Conservation (phyloP, 495 filamentous ascomycete species). For the Hyaloscypha variabilis region DNA sequence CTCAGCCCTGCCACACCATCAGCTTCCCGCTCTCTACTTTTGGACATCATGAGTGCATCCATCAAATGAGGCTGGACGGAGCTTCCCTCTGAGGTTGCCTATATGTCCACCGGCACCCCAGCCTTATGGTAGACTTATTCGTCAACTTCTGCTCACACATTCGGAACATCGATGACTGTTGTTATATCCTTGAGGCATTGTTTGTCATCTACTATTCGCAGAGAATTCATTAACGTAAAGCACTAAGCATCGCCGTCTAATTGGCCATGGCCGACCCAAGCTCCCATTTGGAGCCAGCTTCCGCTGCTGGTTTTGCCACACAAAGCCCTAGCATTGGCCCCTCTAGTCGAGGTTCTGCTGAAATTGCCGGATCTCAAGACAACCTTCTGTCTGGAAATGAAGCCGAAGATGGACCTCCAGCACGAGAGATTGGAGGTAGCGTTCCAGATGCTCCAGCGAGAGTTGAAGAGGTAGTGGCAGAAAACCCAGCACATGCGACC, state of each 20-base stretch:
- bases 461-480: background rate
- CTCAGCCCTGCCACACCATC: background rate
- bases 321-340: slow-evolving; percentile 5
- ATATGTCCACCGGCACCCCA: background rate
- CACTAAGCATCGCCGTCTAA: background rate
- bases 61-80: background rate
- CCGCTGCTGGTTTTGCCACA: background rate
- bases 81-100: background rate
- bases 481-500: slow-evolving; percentile 8
- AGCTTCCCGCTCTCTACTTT: background rate
- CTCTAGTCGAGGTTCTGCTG: background rate
- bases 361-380: background rate
- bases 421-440: background rate
- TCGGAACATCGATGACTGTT: background rate
- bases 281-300: background rate
- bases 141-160: background rate
- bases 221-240: background rate
- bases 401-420: background rate
- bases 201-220: background rate
- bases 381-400: slow-evolving; percentile 1
- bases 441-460: slow-evolving; percentile 10
- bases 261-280: background rate
- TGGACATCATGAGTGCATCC: no score
- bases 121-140: background rate
- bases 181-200: background rate